Percentiles rank a stretch among this genome's conserved stretches.
These are phyloP conservation scores for Alternaria sp. DNA, from an alignment of 2,329 filamentous ascomycete genomes.

Conservation along the genomic window DNA sequence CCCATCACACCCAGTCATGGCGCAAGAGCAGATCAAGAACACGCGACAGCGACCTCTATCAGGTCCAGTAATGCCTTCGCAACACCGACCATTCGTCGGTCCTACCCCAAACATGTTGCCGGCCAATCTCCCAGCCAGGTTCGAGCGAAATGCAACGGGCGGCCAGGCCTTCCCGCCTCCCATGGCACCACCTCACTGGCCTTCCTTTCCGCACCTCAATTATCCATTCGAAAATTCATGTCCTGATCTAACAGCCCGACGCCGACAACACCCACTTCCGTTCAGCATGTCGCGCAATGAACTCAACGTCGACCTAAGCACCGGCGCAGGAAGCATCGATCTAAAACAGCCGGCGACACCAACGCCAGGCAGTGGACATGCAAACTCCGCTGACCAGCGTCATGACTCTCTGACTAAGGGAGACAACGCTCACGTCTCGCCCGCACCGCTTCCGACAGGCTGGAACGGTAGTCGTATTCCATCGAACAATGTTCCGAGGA, in stretches of 20 bases:
- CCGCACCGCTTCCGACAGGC: neutral
- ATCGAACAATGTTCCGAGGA: neutral
- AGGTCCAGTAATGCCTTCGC: neutral
- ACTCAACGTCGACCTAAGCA: neutral
- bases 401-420: neutral
- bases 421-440: neutral
- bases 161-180: neutral
- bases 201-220: neutral
- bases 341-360: neutral
- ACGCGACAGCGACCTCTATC: neutral
- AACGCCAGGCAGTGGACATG: neutral
- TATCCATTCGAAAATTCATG: neutral
- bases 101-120: conserved; percentile 11
- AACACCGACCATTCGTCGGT: neutral
- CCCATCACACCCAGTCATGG: neutral
- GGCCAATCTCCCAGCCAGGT: neutral
- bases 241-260: neutral
- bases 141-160: neutral
- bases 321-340: neutral
- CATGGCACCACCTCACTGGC: neutral
- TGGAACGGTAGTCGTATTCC: neutral
- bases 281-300: neutral
- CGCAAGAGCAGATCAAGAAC: neutral
- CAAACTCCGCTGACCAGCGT: neutral
- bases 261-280: neutral